Evolutionary conservation across 2,329 filamentous ascomycete species (phyloP).

Genomic region (Apiospora phragmitis): DNA sequence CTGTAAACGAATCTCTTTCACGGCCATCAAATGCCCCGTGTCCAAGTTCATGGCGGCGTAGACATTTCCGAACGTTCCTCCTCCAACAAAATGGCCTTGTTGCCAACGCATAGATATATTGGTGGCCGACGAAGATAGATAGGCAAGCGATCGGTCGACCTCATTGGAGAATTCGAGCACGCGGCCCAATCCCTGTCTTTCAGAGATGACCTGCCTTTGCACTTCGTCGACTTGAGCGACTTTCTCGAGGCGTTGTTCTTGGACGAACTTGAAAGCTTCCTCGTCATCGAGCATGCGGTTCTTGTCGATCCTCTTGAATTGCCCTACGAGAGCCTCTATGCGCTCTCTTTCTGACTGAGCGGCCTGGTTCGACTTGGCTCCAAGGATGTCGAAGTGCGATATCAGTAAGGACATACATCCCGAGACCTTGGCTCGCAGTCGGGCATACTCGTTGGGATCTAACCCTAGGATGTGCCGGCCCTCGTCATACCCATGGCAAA

Average conservation of each 20-base stretch:
- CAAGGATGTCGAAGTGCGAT: constrained; percentile 99
- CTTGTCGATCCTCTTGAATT: constrained; percentile 76
- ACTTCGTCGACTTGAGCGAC: constrained; percentile 76
- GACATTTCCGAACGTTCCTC: constrained; percentile 95
- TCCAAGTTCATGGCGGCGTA: constrained; percentile 98
- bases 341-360: constrained; percentile 92
- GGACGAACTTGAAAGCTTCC: constrained; percentile 76
- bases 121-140: constrained; percentile 88
- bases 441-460: constrained; percentile 82
- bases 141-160: constrained; percentile 91
- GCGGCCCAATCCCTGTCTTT: constrained; percentile 83
- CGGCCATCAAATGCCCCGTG: constrained; percentile 93
- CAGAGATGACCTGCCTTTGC: constrained; percentile 77
- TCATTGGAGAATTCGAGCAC: constrained; percentile 95
- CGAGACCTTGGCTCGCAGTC: constrained; percentile 82
- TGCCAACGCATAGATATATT: constrained; percentile 98
- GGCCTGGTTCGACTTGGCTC: constrained; percentile 86
- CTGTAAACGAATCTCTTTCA: constrained; percentile 96
- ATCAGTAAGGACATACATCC: constrained; percentile 97
- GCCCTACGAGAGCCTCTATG: constrained; percentile 75
- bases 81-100: constrained; percentile 96
- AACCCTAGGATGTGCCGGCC: constrained; percentile 92
- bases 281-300: constrained; percentile 75
- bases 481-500: constrained; percentile 98
- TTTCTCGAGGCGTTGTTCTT: constrained; percentile 72